phyloP scores from a whole-genome alignment of 2,329 filamentous ascomycete species.

The Uncinocarpus reesii region DNA sequence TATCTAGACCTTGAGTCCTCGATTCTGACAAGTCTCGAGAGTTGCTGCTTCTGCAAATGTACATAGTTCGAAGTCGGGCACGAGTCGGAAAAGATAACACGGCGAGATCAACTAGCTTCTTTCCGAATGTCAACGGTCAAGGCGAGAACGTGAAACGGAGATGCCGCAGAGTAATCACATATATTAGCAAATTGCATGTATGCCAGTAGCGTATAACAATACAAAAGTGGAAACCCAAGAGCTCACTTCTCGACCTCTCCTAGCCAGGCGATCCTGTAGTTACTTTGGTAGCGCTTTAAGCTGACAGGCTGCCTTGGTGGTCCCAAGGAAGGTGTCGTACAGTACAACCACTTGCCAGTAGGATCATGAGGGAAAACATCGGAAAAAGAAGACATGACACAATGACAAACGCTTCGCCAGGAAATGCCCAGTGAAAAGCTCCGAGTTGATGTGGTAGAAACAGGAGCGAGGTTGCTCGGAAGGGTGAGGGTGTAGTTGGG shows the following conservation, averaged over 20 bases:
- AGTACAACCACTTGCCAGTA: background rate
- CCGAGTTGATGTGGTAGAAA: background rate
- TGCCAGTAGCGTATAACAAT: no score
- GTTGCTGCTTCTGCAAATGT: no score
- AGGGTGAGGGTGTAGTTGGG: conserved; percentile 1
- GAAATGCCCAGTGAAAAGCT: background rate
- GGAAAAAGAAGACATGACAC: background rate
- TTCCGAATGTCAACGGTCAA: no score
- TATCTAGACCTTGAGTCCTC: no score
- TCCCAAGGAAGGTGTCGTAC: background rate
- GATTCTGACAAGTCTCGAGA: no score
- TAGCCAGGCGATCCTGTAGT: no score
- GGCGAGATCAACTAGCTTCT: no score
- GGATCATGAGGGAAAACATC: background rate
- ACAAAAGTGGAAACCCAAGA: no score
- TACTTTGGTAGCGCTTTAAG: no score
- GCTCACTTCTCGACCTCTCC: no score
- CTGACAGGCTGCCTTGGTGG: background rate
- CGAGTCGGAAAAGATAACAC: no score
- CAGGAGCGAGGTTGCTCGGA: background rate
- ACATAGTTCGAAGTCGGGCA: no score
- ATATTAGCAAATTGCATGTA: background rate
- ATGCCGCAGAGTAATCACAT: background rate
- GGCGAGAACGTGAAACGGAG: background rate
- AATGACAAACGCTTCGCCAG: background rate